Evolutionary conservation across 106 monocot species (phyloP).

Genomic region (Dendrobium nobile): DNA sequence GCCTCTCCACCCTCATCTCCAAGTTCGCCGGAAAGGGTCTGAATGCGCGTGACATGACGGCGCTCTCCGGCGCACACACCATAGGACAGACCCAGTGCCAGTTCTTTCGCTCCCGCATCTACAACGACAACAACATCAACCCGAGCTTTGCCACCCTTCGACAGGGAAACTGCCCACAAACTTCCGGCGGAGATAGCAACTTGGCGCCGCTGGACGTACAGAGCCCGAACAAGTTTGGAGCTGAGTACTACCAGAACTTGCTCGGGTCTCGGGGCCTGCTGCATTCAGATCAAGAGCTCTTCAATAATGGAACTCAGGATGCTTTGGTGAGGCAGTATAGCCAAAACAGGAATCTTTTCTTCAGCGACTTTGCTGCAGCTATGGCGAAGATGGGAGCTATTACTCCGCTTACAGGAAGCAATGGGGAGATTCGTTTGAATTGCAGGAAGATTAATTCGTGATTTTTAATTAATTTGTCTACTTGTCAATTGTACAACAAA

Average conservation of each 20-base stretch:
- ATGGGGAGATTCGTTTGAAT: constrained; percentile 54
- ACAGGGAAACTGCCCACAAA: constrained; percentile 28
- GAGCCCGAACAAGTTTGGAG: constrained; percentile 30
- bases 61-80: constrained; percentile 44
- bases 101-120: constrained; percentile 22
- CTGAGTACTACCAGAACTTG: constrained; percentile 34
- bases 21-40: constrained; percentile 24
- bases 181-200: constrained; percentile 33
- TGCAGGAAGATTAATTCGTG: constrained; percentile 46
- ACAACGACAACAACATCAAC: constrained; percentile 25
- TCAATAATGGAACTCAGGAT: constrained; percentile 43
- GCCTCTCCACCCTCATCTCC: constrained; percentile 10
- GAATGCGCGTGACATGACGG: constrained; percentile 29
- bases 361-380: constrained; percentile 36
- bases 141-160: constrained; percentile 14
- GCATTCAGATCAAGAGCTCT: constrained; percentile 59
- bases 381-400: constrained; percentile 61
- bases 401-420: constrained; percentile 42
- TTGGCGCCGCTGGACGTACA: constrained; percentile 35
- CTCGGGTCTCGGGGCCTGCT: constrained; percentile 40
- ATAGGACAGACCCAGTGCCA: constrained; percentile 27
- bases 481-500: too few species aligned
- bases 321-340: constrained; percentile 26
- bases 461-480: background rate
- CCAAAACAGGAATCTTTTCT: constrained; percentile 27